Percentiles rank a stretch among this genome's conserved stretches.
Evolutionary conservation across 768 basidiomycete genomes (phyloP).

Genomic region (Obba rivulosa): DNA sequence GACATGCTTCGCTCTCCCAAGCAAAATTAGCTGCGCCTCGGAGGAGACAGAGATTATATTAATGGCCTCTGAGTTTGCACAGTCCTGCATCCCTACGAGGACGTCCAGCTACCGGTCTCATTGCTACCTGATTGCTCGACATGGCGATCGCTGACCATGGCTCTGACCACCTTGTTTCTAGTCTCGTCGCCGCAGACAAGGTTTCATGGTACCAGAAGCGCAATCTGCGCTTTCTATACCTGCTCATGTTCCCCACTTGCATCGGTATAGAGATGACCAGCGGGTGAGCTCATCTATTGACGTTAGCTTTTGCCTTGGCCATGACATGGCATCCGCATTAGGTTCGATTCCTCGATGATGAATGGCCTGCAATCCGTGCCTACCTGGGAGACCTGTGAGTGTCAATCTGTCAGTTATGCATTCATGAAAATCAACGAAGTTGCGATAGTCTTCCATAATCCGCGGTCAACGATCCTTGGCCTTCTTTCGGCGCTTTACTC

Average conservation of each 20-base stretch:
- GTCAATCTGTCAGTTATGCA: not conserved
- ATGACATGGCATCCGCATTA: constrained; percentile 15
- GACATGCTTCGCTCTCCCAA: not conserved
- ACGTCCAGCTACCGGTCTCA: not conserved
- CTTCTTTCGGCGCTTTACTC: constrained; percentile 55
- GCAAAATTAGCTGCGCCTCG: not conserved
- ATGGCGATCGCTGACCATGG: not conserved
- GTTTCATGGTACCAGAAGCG: constrained; percentile 60
- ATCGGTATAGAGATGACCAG: constrained; percentile 61
- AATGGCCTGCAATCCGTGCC: constrained; percentile 57
- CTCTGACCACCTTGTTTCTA: not conserved
- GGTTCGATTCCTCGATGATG: constrained; percentile 58
- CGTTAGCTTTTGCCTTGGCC: no score
- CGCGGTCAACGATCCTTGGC: constrained; percentile 50
- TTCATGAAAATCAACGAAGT: not conserved
- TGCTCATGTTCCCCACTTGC: constrained; percentile 54
- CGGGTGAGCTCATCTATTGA: constrained; percentile 32
- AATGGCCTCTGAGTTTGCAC: not conserved
- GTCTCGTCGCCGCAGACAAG: constrained; percentile 33
- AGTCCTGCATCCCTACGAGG: not conserved
- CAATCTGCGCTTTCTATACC: constrained; percentile 50
- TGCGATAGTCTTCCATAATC: constrained; percentile 44
- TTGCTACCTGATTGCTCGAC: not conserved
- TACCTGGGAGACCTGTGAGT: constrained; percentile 50
- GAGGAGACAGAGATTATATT: not conserved